These are phyloP conservation scores for Chaetomium sp. DNA, from an alignment of 2,329 filamentous ascomycete genomes.

Conservation along the genomic window DNA sequence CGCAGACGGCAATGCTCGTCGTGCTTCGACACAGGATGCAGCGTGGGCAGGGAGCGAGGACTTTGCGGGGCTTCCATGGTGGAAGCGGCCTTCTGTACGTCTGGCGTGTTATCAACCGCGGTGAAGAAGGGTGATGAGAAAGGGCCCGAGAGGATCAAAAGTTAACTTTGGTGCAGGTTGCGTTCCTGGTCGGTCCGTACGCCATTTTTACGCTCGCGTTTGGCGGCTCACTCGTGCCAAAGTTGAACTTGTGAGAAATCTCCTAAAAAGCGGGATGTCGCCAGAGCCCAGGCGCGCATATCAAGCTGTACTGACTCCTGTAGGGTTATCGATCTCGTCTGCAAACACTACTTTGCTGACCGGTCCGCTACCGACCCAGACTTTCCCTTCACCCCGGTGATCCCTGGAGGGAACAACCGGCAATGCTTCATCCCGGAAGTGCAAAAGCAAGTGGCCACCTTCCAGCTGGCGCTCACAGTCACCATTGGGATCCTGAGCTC, in stretches of 20 bases:
- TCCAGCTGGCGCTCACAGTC: constrained; percentile 70
- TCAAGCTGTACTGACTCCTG: constrained; percentile 1
- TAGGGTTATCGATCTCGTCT: constrained; percentile 73
- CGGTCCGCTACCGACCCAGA: constrained; percentile 50
- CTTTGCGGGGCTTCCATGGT: constrained; percentile 56
- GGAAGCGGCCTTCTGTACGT: constrained; percentile 55
- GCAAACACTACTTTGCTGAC: constrained; percentile 73
- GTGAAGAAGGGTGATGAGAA: background rate
- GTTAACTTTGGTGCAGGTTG: constrained; percentile 47
- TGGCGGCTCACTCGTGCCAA: constrained; percentile 79
- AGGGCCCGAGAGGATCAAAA: background rate
- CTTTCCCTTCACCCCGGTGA: constrained; percentile 55
- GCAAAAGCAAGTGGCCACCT: constrained; percentile 68
- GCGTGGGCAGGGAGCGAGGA: constrained; percentile 49
- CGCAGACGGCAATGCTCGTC: background rate
- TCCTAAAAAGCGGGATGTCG: background rate
- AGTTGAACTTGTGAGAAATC: constrained; percentile 62
- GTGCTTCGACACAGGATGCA: constrained; percentile 16
- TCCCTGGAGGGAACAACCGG: constrained; percentile 63
- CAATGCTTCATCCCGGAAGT: constrained; percentile 78
- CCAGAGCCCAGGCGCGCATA: background rate
- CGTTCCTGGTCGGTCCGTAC: constrained; percentile 77
- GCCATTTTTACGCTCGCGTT: constrained; percentile 78
- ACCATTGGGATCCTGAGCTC: constrained; percentile 72
- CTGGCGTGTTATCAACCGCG: background rate